A percentile compares a stretch with the other conserved stretches of the same genome.
Evolutionary conservation across 139 green algal genomes (phyloP).

Genomic region (Coelastrella sp.): DNA sequence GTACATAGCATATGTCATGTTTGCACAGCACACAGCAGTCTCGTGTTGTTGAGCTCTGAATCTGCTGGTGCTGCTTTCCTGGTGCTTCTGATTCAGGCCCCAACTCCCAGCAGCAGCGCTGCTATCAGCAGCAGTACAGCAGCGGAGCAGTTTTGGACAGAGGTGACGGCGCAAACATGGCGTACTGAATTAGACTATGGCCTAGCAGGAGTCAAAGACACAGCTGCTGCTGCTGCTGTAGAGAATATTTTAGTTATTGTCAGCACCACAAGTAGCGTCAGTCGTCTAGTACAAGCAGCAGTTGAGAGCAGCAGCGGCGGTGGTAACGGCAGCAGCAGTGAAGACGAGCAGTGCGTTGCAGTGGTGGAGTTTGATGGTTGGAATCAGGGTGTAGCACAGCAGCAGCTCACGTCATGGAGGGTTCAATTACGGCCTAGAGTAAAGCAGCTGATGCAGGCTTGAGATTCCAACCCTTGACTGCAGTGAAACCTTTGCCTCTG

Average conservation of each 20-base stretch:
- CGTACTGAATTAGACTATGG: conserved; percentile 34
- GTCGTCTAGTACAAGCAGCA: background rate
- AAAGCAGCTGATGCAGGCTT: background rate
- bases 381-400: conserved; percentile 19
- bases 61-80: background rate
- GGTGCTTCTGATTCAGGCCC: background rate
- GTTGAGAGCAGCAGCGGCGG: background rate
- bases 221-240: background rate
- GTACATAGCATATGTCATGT: background rate
- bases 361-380: conserved; percentile 18
- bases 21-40: background rate
- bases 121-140: background rate
- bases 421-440: conserved; percentile 7
- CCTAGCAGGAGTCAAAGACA: background rate
- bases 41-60: background rate
- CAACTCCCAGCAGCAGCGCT: background rate
- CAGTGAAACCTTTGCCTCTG: no score
- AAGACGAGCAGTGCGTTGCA: background rate
- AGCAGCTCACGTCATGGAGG: background rate
- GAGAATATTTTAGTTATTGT: conserved; percentile 4
- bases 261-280: background rate
- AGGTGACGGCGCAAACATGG: conserved; percentile 22
- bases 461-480: no score
- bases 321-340: background rate
- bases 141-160: conserved; percentile 22